Evolutionary conservation across 1,284 basidiomycete genomes (phyloP).

Genomic region (Neolentinus lepideus): DNA sequence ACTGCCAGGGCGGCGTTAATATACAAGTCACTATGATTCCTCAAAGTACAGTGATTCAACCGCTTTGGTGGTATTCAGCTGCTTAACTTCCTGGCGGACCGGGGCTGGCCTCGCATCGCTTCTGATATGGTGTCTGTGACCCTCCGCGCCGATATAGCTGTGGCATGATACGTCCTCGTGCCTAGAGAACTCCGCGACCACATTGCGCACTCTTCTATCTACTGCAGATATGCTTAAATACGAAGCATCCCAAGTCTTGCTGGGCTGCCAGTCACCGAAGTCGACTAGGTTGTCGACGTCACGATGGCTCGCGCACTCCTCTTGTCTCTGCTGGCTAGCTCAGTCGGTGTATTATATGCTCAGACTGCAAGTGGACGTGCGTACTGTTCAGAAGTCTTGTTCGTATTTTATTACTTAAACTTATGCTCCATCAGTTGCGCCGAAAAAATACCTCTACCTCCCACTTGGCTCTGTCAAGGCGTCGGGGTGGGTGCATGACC

Average conservation of each 20-base stretch:
- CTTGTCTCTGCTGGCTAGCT: not conserved
- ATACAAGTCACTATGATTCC: no score
- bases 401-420: no score
- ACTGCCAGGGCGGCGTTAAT: no score
- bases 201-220: not conserved
- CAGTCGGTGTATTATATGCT: not conserved
- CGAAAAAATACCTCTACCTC: slow-evolving; percentile 41
- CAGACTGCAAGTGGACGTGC: not conserved
- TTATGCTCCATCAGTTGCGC: slow-evolving; percentile 41
- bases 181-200: not conserved
- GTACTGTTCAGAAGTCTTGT: no score
- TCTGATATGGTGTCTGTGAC: no score
- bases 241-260: not conserved
- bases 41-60: no score
- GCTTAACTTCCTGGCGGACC: no score
- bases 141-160: no score
- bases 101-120: no score
- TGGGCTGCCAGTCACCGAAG: no score
- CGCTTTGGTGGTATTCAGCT: no score
- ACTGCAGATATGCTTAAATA: not conserved
- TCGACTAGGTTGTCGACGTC: no score
- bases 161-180: not conserved
- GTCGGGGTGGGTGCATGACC: slow-evolving; percentile 46
- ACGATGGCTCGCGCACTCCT: not conserved
- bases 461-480: slow-evolving; percentile 42